Evolutionary conservation across 176 grass and related monocot species (phyloP).

Genomic region (Oryza rufipogon): DNA sequence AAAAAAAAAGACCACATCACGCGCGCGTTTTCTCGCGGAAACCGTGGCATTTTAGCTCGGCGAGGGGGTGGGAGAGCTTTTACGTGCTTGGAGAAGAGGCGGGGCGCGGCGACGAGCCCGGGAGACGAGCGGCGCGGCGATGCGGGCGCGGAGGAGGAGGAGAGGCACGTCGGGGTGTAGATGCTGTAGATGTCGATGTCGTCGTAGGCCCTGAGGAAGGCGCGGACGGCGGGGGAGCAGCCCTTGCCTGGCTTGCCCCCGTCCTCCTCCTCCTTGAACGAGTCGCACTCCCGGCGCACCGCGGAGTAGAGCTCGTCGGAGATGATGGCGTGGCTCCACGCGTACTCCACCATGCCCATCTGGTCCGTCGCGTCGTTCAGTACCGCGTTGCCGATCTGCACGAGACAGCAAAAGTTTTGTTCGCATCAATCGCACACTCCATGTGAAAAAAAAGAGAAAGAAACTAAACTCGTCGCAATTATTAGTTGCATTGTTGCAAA

Average conservation of each 20-base stretch:
- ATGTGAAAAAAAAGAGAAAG: not conserved
- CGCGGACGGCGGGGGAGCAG: conserved; percentile 73
- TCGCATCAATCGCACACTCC: not conserved
- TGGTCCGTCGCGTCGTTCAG: conserved; percentile 92
- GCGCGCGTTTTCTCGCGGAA: not conserved
- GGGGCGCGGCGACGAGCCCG: conserved; percentile 66
- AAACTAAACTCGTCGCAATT: not conserved
- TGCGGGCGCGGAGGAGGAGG: conserved; percentile 1
- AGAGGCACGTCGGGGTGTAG: conserved; percentile 78
- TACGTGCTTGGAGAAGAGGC: conserved; percentile 76
- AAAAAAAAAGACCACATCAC: not conserved
- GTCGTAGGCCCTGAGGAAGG: conserved; percentile 75
- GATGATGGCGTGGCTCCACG: conserved; percentile 99
- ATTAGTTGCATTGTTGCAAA: not conserved
- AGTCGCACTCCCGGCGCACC: conserved; percentile 85
- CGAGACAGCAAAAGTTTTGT: not conserved
- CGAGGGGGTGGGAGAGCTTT: not conserved
- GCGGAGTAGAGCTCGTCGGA: conserved; percentile 82
- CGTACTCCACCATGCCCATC: conserved; percentile 96
- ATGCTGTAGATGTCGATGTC: conserved; percentile 99
- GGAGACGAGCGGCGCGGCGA: not conserved
- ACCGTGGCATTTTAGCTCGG: not conserved
- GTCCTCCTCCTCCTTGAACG: conserved; percentile 73
- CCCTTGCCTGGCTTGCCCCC: conserved; percentile 64
- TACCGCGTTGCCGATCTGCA: conserved; percentile 91